Evolutionary conservation across 2,329 filamentous ascomycete genomes (phyloP).

Genomic region (Aureobasidium vineae): DNA sequence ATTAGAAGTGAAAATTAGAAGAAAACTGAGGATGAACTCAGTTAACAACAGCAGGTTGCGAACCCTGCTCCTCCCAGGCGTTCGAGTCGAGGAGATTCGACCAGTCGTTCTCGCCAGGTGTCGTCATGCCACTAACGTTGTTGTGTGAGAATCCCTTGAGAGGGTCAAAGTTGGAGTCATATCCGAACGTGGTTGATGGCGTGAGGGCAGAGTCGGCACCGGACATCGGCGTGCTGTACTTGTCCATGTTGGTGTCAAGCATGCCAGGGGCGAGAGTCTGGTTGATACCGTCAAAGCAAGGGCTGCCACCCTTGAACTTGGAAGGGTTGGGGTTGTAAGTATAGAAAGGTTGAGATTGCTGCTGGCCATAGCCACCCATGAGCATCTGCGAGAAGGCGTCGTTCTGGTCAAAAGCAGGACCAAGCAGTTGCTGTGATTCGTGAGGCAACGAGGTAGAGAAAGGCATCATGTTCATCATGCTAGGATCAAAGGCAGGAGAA

Average conservation of each 20-base stretch:
- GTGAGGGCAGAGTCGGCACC: conserved; percentile 33
- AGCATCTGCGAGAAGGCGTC: conserved; percentile 48
- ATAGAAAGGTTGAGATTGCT: conserved; percentile 44
- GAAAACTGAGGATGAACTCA: not conserved
- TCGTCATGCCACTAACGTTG: conserved; percentile 31
- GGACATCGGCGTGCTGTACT: conserved; percentile 31
- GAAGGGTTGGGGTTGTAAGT: conserved; percentile 48
- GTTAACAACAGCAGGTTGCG: conserved; percentile 16
- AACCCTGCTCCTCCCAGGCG: conserved; percentile 29
- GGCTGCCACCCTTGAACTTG: conserved; percentile 31
- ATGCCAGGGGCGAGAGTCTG: conserved; percentile 43
- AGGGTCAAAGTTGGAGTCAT: conserved; percentile 30
- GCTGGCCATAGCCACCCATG: conserved; percentile 47
- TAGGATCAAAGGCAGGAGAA: conserved; percentile 35
- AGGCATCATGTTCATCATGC: conserved; percentile 42
- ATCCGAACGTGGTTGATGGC: conserved; percentile 29
- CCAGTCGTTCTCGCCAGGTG: conserved; percentile 34
- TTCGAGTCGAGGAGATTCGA: conserved; percentile 34
- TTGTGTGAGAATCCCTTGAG: conserved; percentile 32
- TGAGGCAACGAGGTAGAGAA: conserved; percentile 52
- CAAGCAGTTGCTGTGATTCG: conserved; percentile 55
- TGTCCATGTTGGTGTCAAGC: conserved; percentile 35
- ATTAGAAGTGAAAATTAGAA: conserved; percentile 3
- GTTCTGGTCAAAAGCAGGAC: conserved; percentile 46
- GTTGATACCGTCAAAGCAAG: conserved; percentile 41